phyloP scores from a whole-genome alignment of 306 rosid genomes.

The Adenanthera pavonina region DNA sequence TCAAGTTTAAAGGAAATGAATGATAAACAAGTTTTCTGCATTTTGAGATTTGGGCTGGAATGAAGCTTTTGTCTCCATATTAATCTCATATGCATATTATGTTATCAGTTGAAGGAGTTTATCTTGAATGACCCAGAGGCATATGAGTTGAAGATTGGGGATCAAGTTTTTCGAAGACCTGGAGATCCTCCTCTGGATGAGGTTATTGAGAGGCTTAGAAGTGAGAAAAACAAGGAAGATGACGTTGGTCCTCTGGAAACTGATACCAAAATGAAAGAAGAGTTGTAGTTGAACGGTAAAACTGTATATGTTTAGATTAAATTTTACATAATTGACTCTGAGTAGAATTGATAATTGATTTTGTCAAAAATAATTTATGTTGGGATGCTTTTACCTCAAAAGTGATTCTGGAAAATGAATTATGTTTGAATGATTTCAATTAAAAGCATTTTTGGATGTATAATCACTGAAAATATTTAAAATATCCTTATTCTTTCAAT shows the following conservation, averaged over 20 bases:
- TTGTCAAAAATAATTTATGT: too few species aligned
- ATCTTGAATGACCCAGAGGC: slow-evolving; percentile 78
- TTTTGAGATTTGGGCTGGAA: slow-evolving; percentile 17
- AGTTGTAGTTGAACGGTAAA: slow-evolving; percentile 56
- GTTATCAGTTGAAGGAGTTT: slow-evolving; percentile 81
- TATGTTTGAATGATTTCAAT: too few species aligned
- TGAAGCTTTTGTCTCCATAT: not conserved
- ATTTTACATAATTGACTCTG: too few species aligned
- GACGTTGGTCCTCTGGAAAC: slow-evolving; percentile 39
- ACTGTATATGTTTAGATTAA: not conserved
- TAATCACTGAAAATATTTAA: too few species aligned
- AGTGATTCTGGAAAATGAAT: too few species aligned
- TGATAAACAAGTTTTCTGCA: slow-evolving; percentile 1
- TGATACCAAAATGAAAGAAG: slow-evolving; percentile 52
- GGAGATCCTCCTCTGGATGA: slow-evolving; percentile 87
- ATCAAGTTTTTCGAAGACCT: slow-evolving; percentile 73
- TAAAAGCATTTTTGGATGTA: too few species aligned
- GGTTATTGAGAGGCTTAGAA: slow-evolving; percentile 57
- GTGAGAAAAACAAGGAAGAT: slow-evolving; percentile 51
- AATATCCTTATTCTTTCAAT: too few species aligned
- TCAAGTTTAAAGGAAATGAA: slow-evolving; percentile 5
- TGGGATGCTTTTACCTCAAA: too few species aligned
- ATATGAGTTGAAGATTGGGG: slow-evolving; percentile 86
- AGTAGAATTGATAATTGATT: too few species aligned
- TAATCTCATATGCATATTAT: slow-evolving; percentile 17